Evolutionary conservation across 768 basidiomycete genomes (phyloP).

Genomic region (Heimioporus sp.): DNA sequence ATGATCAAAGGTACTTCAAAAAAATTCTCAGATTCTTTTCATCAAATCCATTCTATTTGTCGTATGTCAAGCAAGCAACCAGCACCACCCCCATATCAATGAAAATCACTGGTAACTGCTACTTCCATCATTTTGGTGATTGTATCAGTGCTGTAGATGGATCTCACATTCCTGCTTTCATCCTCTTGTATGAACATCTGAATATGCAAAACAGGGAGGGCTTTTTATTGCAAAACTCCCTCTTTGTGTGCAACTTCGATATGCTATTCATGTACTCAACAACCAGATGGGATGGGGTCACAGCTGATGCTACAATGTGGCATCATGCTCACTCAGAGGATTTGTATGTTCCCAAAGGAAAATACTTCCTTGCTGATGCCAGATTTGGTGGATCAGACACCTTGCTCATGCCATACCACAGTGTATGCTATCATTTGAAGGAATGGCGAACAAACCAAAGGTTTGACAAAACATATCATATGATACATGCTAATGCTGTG

Average conservation of each 20-base stretch:
- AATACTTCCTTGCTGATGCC: constrained; percentile 6
- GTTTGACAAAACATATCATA: not conserved
- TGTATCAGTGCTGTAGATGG: constrained; percentile 3
- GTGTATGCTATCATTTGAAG: constrained; percentile 37
- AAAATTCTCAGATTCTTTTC: constrained; percentile 3
- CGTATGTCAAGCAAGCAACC: not conserved
- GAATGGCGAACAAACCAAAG: constrained; percentile 26
- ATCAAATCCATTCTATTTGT: not conserved
- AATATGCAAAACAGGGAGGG: constrained; percentile 14
- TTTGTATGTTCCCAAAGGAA: not conserved
- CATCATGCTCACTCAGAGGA: constrained; percentile 3
- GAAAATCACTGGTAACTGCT: not conserved
- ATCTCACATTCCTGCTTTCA: not conserved
- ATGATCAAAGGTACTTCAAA: constrained; percentile 8
- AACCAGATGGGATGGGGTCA: constrained; percentile 16
- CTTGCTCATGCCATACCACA: constrained; percentile 37
- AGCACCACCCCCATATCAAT: not conserved
- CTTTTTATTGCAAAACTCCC: constrained; percentile 16
- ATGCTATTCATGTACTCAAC: constrained; percentile 10
- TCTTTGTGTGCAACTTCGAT: constrained; percentile 17
- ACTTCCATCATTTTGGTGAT: constrained; percentile 1
- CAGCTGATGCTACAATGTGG: constrained; percentile 11
- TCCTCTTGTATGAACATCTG: not conserved
- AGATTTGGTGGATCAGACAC: constrained; percentile 13
- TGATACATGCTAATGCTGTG: too few species aligned